Evolutionary conservation across 768 basidiomycete species (phyloP).

Genomic region (Neoboletus subvelutipes): DNA sequence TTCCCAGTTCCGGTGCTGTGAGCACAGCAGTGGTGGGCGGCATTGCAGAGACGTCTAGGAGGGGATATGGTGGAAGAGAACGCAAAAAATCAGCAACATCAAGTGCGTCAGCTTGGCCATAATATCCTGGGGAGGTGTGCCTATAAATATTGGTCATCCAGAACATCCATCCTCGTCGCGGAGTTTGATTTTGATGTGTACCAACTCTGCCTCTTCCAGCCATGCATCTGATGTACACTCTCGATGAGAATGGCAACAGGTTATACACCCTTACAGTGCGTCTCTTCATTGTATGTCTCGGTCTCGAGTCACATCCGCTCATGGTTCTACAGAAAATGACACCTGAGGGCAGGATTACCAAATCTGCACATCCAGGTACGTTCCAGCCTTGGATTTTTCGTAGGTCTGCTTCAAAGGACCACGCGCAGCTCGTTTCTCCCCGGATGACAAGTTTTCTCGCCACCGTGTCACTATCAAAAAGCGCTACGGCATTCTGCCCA

Average conservation of each 20-base stretch:
- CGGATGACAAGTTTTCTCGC: constrained; percentile 98
- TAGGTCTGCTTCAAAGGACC: background rate
- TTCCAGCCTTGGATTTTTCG: background rate
- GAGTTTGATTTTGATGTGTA: constrained; percentile 9
- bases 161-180: constrained; percentile 5
- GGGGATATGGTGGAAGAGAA: background rate
- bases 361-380: constrained; percentile 96
- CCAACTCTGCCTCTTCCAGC: constrained; percentile 21
- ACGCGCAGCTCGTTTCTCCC: constrained; percentile 89
- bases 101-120: background rate
- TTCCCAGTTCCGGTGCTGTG: constrained; percentile 54
- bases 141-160: background rate
- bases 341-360: constrained; percentile 77
- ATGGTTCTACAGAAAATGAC: constrained; percentile 70
- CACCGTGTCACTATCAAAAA: constrained; percentile 98
- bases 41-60: constrained; percentile 28
- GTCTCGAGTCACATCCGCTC: background rate
- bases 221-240: constrained; percentile 98
- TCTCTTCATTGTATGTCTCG: background rate
- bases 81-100: background rate
- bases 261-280: constrained; percentile 90
- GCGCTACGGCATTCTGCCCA: constrained; percentile 83
- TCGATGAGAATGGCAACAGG: constrained; percentile 75
- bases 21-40: constrained; percentile 47
- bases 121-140: background rate